Evolutionary conservation across 1,139 yeast species (phyloP).

Genomic region (Zhuliangozyma blackwelliae): DNA sequence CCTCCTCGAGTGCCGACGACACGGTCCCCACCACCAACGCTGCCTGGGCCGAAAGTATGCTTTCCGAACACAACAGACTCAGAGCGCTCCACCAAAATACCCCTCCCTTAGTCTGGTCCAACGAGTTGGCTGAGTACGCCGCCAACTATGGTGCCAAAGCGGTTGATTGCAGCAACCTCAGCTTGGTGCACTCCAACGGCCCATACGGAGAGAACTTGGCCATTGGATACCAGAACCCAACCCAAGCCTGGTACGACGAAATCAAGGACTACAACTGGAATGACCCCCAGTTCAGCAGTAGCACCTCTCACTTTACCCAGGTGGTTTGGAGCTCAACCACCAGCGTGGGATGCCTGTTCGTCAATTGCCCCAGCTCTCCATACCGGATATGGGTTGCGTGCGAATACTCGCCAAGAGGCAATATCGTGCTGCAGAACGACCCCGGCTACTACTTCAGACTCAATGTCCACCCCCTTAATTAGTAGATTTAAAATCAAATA

Average conservation of each 20-base stretch:
- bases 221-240: conserved; percentile 61
- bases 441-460: conserved; percentile 37
- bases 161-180: conserved; percentile 51
- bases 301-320: conserved; percentile 77
- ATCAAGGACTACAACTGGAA: conserved; percentile 52
- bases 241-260: conserved; percentile 85
- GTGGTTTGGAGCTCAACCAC: conserved; percentile 73
- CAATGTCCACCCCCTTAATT: conserved; percentile 42
- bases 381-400: conserved; percentile 64
- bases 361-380: conserved; percentile 36
- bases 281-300: conserved; percentile 26
- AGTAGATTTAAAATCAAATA: background rate
- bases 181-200: conserved; percentile 52
- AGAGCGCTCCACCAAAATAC: conserved; percentile 51
- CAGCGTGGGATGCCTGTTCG: conserved; percentile 68
- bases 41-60: conserved; percentile 28
- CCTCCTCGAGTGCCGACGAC: conserved; percentile 8
- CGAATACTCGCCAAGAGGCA: conserved; percentile 63
- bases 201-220: conserved; percentile 88
- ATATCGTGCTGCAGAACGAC: conserved; percentile 37
- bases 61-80: conserved; percentile 48
- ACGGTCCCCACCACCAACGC: conserved; percentile 11
- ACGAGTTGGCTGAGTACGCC: conserved; percentile 44
- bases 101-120: conserved; percentile 45
- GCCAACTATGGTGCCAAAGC: conserved; percentile 37